phyloP scores from a whole-genome alignment of 1,139 yeast species.

The Nakaseomyces glabratus region DNA sequence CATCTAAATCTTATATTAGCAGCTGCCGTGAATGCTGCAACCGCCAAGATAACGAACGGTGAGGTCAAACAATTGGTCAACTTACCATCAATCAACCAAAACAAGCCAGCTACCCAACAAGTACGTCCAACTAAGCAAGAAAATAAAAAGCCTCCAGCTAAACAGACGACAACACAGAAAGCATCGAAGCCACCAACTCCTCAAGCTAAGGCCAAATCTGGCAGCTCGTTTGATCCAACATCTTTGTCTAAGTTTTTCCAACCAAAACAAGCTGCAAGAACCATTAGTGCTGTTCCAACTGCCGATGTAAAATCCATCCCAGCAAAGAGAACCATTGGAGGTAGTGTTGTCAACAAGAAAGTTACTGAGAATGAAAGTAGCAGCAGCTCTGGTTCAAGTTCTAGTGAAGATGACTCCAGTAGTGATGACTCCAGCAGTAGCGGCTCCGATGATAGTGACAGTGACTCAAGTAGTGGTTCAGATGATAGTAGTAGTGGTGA shows the following conservation, averaged over 20 bases:
- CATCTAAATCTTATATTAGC: conserved; percentile 77
- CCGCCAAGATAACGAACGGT: conserved; percentile 50
- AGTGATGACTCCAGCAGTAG: conserved; percentile 7
- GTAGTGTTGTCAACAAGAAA: conserved; percentile 14
- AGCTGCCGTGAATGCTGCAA: conserved; percentile 73
- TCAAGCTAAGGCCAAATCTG: conserved; percentile 5
- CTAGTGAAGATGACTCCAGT: conserved; percentile 12
- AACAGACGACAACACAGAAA: conserved; percentile 11
- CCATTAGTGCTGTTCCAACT: conserved; percentile 12
- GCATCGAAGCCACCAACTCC: conserved; percentile 10
- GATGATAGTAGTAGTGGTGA: conserved; percentile 8
- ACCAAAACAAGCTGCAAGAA: conserved; percentile 25
- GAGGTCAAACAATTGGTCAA: conserved; percentile 34
- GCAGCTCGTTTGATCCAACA: conserved; percentile 28
- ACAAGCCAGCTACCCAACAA: not conserved
- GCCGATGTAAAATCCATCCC: conserved; percentile 16
- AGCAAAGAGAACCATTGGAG: conserved; percentile 17
- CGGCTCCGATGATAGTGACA: conserved; percentile 5
- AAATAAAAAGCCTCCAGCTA: conserved; percentile 10
- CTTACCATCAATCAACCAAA: conserved; percentile 19
- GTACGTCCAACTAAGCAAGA: conserved; percentile 10
- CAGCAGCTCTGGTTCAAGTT: conserved; percentile 6
- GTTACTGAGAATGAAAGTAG: conserved; percentile 12
- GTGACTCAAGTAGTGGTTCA: conserved; percentile 6
- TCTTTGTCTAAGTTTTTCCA: conserved; percentile 32